Conservation (phyloP, 176 grass and related monocot genomes). For the Musa acuminata region DNA sequence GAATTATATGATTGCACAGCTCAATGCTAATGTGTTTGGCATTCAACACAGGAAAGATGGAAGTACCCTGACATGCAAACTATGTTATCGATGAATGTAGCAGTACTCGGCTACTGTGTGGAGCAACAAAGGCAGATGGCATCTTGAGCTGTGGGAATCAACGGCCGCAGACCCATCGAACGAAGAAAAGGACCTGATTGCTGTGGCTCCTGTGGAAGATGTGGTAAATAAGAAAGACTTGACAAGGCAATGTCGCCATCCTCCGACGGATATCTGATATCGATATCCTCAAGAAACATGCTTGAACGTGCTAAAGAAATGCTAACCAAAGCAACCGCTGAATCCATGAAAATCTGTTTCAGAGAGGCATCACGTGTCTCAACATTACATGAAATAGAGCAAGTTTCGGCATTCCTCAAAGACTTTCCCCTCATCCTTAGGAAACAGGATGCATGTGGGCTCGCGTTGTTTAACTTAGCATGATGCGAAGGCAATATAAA, state of each 20-base stretch:
- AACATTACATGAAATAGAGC: conserved; percentile 64
- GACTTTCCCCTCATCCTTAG: conserved; percentile 29
- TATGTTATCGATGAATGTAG: not conserved
- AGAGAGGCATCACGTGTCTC: conserved; percentile 32
- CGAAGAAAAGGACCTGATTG: not conserved
- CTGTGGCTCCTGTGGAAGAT: not conserved
- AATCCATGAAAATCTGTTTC: conserved; percentile 31
- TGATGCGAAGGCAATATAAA: conserved; percentile 11
- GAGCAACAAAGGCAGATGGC: not conserved
- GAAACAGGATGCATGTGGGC: conserved; percentile 19
- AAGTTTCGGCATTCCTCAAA: conserved; percentile 24
- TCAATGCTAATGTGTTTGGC: not conserved
- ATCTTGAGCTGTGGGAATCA: not conserved
- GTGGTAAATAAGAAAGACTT: not conserved
- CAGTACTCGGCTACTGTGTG: not conserved
- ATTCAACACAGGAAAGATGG: not conserved
- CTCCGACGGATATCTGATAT: not conserved
- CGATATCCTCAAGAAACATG: not conserved
- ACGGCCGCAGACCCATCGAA: not conserved
- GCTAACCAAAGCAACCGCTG: conserved; percentile 29
- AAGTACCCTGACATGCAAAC: not conserved
- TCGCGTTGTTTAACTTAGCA: conserved; percentile 23
- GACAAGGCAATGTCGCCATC: not conserved
- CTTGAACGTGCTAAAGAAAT: conserved; percentile 1
- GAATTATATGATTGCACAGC: not conserved